A percentile compares a stretch with the other conserved stretches of the same genome.
Conservation (phyloP, 441 rosid genomes). For the Croton laevigatus region DNA sequence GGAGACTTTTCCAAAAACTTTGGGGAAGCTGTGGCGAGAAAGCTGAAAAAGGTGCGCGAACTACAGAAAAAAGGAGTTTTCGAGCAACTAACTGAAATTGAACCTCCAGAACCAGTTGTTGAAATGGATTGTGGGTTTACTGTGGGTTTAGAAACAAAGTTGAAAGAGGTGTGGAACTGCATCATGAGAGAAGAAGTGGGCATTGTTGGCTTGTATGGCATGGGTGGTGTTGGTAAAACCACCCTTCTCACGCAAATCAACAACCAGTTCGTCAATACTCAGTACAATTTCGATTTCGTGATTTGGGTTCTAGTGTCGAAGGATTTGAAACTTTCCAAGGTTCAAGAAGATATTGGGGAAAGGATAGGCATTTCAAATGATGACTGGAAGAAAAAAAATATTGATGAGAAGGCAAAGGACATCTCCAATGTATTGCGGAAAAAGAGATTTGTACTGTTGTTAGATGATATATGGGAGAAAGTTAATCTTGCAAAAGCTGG, state of each 20-base stretch:
- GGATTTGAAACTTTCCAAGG: conserved; percentile 25
- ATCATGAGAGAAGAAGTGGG: conserved; percentile 22
- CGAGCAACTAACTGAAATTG: background rate
- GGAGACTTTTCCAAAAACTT: background rate
- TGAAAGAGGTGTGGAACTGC: conserved; percentile 34
- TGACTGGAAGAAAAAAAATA: conserved; percentile 24
- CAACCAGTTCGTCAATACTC: conserved; percentile 24
- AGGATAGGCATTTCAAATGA: conserved; percentile 32
- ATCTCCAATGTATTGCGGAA: conserved; percentile 2
- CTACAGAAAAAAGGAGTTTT: background rate
- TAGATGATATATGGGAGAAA: background rate
- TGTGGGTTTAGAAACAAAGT: conserved; percentile 29
- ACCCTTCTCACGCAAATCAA: conserved; percentile 30
- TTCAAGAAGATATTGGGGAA: conserved; percentile 36
- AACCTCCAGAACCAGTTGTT: conserved; percentile 1
- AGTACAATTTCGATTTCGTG: conserved; percentile 32
- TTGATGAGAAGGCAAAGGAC: conserved; percentile 18
- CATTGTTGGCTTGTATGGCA: conserved; percentile 43
- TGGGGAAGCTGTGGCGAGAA: background rate
- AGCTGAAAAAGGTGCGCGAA: background rate
- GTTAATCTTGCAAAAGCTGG: conserved; percentile 23
- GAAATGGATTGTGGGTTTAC: conserved; percentile 25
- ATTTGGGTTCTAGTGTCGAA: conserved; percentile 48
- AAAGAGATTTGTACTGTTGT: conserved; percentile 16
- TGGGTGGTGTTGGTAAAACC: conserved; percentile 44